phyloP scores from a whole-genome alignment of 139 green algal genomes.

The Klebsormidium nitens region DNA sequence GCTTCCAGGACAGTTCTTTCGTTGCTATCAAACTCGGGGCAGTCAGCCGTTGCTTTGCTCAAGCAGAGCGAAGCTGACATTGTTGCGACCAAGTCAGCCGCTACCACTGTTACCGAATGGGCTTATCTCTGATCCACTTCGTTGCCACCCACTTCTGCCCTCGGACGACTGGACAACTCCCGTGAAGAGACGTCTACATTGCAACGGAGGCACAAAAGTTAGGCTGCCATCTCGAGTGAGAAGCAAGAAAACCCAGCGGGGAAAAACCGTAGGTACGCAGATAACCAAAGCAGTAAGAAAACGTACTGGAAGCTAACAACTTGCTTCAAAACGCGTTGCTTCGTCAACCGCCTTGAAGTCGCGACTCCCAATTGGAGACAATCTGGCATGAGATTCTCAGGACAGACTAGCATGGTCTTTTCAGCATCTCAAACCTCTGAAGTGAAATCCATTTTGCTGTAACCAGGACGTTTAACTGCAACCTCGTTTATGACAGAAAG shows the following conservation, averaged over 20 bases:
- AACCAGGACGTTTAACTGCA: not conserved
- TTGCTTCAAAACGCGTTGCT: not conserved
- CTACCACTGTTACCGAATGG: too few relatives aligned
- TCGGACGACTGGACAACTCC: conserved; percentile 59
- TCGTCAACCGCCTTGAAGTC: not conserved
- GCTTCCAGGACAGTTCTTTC: too few relatives aligned
- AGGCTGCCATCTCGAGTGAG: too few relatives aligned
- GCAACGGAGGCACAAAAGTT: too few relatives aligned
- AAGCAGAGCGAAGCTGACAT: too few relatives aligned
- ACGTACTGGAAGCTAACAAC: not conserved
- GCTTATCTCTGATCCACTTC: conserved; percentile 38
- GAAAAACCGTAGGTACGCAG: not conserved
- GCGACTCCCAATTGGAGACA: not conserved
- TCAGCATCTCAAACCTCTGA: not conserved
- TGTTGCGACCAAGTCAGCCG: too few relatives aligned
- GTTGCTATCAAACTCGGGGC: too few relatives aligned
- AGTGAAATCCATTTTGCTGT: not conserved
- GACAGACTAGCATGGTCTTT: not conserved
- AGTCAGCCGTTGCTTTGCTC: too few relatives aligned
- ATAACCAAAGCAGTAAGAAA: not conserved
- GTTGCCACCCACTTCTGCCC: conserved; percentile 55
- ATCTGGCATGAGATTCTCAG: not conserved
- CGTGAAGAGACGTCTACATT: conserved; percentile 50
- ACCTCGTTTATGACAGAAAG: too few relatives aligned
- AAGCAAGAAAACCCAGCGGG: conserved; percentile 4